phyloP scores from a whole-genome alignment of 441 rosid species.

The Croton setiger region DNA sequence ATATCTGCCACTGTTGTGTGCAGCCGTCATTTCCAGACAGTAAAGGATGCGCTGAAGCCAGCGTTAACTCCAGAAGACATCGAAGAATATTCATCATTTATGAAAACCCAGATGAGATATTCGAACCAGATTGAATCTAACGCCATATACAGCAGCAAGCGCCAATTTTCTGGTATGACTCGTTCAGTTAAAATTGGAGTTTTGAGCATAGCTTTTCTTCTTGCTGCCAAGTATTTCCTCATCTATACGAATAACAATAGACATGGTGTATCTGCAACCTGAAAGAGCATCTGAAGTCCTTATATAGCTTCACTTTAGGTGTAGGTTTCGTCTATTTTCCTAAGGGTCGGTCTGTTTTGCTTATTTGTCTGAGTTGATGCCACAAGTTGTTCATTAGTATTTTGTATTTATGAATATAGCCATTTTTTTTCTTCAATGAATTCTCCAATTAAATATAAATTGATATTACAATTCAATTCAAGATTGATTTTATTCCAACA shows the following conservation, averaged over 20 bases:
- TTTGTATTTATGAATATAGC: too few relatives aligned
- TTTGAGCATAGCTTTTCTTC: constrained; percentile 32
- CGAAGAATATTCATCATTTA: constrained; percentile 56
- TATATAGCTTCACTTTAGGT: background rate
- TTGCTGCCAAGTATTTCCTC: constrained; percentile 39
- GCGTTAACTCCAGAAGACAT: constrained; percentile 63
- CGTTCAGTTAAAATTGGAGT: constrained; percentile 32
- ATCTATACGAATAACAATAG: constrained; percentile 14
- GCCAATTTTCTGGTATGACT: constrained; percentile 15
- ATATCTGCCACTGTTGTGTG: constrained; percentile 54
- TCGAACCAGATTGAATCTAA: constrained; percentile 15
- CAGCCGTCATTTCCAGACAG: constrained; percentile 64
- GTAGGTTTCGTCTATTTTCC: background rate
- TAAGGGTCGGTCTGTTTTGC: too few relatives aligned
- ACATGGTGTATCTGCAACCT: constrained; percentile 15
- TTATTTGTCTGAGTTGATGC: too few relatives aligned
- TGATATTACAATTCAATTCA: too few relatives aligned
- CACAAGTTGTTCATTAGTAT: too few relatives aligned
- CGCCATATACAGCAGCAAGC: constrained; percentile 2
- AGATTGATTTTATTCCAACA: too few relatives aligned
- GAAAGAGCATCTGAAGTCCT: background rate
- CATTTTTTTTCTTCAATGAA: too few relatives aligned
- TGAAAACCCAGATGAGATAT: constrained; percentile 26
- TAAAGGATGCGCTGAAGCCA: constrained; percentile 62
- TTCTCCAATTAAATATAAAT: too few relatives aligned